Evolutionary conservation across 2,329 filamentous ascomycete genomes (phyloP).

Genomic region (Fusarium sp.): DNA sequence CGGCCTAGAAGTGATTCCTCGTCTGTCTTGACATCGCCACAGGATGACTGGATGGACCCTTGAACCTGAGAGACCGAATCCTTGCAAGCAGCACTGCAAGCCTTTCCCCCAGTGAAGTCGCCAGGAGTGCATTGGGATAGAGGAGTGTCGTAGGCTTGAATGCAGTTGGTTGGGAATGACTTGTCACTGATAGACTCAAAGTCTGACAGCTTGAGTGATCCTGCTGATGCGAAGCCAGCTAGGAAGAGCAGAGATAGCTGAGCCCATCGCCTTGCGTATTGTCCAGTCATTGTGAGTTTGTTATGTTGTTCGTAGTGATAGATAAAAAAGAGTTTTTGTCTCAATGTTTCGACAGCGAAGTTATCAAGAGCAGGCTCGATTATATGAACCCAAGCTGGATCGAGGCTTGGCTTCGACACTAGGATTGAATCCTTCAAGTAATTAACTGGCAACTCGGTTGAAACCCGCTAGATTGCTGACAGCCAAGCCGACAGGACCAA

Average conservation of each 20-base stretch:
- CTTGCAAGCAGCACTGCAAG: slow-evolving; percentile 55
- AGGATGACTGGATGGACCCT: slow-evolving; percentile 45
- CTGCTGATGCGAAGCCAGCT: slow-evolving; percentile 40
- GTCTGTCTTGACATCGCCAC: slow-evolving; percentile 40
- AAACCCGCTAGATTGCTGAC: slow-evolving; percentile 42
- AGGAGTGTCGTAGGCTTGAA: slow-evolving; percentile 56
- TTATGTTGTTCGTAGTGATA: background rate
- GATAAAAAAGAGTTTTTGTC: background rate
- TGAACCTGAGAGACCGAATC: slow-evolving; percentile 46
- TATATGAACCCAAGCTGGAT: slow-evolving; percentile 21
- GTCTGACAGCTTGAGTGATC: slow-evolving; percentile 51
- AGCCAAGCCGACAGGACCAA: slow-evolving; percentile 27
- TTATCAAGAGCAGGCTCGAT: slow-evolving; percentile 11
- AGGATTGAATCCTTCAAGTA: slow-evolving; percentile 32
- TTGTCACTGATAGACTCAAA: slow-evolving; percentile 55
- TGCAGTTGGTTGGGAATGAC: slow-evolving; percentile 53
- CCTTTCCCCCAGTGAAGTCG: slow-evolving; percentile 52
- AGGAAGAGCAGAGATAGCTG: slow-evolving; percentile 41
- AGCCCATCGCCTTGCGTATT: slow-evolving; percentile 40
- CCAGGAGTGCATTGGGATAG: slow-evolving; percentile 51
- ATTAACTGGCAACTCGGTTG: slow-evolving; percentile 40
- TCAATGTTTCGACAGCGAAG: background rate
- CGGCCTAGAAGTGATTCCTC: slow-evolving; percentile 52
- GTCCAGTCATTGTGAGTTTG: slow-evolving; percentile 28
- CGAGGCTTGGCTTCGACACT: slow-evolving; percentile 16